phyloP scores from a whole-genome alignment of 2,329 filamentous ascomycete species.

The Bipolaris zeicola region DNA sequence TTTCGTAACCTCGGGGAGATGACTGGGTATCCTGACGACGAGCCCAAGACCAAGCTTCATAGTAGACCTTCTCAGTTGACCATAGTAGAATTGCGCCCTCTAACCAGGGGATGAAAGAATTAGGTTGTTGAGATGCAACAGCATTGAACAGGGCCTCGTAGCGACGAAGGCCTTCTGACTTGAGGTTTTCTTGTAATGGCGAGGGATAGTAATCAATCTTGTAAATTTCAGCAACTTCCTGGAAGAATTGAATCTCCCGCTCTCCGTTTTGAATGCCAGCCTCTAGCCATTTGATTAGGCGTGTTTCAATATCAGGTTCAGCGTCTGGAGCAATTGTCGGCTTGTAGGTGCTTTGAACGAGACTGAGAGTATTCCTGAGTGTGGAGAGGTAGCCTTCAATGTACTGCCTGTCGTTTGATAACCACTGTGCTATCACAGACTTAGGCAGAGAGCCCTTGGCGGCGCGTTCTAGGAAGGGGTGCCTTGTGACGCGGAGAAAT shows the following conservation, averaged over 20 bases:
- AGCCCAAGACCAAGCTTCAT: conserved; percentile 44
- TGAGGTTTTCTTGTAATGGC: conserved; percentile 18
- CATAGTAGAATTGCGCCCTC: conserved; percentile 42
- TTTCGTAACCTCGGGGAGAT: conserved; percentile 26
- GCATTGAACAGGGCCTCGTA: conserved; percentile 37
- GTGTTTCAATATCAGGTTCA: conserved; percentile 24
- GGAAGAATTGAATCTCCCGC: conserved; percentile 39
- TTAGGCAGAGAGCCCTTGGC: conserved; percentile 41
- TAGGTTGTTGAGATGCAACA: conserved; percentile 8
- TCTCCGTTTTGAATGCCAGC: conserved; percentile 40
- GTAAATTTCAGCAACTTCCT: conserved; percentile 39
- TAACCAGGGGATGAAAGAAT: conserved; percentile 39
- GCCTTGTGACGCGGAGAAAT: conserved; percentile 38
- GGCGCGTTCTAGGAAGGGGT: conserved; percentile 37
- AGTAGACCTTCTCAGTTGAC: conserved; percentile 45
- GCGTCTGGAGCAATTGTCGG: conserved; percentile 21
- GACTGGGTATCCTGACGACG: conserved; percentile 28
- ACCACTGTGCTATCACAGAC: conserved; percentile 39
- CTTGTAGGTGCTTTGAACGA: conserved; percentile 19
- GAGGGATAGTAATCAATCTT: conserved; percentile 27
- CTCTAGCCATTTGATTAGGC: conserved; percentile 40
- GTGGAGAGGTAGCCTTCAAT: conserved; percentile 41
- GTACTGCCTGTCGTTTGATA: conserved; percentile 44
- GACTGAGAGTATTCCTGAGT: conserved; percentile 30
- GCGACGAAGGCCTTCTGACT: conserved; percentile 35